Percentiles rank a stretch among this genome's conserved stretches.
Conservation (phyloP, 495 filamentous ascomycete species). For the Xylaria longipes region DNA sequence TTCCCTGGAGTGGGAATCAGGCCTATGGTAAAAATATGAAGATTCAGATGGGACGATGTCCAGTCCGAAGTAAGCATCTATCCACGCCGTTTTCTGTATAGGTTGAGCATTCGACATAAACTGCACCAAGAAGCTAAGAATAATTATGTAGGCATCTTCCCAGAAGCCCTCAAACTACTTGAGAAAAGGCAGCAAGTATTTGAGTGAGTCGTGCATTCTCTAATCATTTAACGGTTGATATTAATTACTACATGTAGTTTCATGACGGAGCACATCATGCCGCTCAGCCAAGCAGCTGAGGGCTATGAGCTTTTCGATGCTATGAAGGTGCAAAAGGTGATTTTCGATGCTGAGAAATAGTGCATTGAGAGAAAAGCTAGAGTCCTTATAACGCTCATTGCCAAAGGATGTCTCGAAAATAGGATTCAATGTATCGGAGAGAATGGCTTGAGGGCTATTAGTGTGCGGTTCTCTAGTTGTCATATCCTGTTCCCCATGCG, state of each 20-base stretch:
- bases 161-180: slow-evolving; percentile 74
- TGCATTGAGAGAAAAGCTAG: background rate
- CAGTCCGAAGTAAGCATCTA: slow-evolving; percentile 65
- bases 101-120: background rate
- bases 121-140: background rate
- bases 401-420: too few relatives aligned
- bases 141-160: slow-evolving; percentile 60
- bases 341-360: slow-evolving; percentile 50
- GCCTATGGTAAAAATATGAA: slow-evolving; percentile 87
- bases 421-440: background rate
- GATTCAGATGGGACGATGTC: slow-evolving; percentile 91
- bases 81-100: background rate
- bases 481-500: background rate
- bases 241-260: slow-evolving; percentile 61
- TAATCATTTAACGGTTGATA: background rate
- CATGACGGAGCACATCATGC: slow-evolving; percentile 92
- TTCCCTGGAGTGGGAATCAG: slow-evolving; percentile 71
- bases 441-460: background rate
- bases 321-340: slow-evolving; percentile 88
- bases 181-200: slow-evolving; percentile 80
- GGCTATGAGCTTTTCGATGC: slow-evolving; percentile 89
- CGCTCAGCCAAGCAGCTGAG: slow-evolving; percentile 77
- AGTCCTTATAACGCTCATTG: too few relatives aligned
- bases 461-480: background rate
- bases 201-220: slow-evolving; percentile 61